Conservation (phyloP, 139 green algal genomes). For the Tetraselmis striata region DNA sequence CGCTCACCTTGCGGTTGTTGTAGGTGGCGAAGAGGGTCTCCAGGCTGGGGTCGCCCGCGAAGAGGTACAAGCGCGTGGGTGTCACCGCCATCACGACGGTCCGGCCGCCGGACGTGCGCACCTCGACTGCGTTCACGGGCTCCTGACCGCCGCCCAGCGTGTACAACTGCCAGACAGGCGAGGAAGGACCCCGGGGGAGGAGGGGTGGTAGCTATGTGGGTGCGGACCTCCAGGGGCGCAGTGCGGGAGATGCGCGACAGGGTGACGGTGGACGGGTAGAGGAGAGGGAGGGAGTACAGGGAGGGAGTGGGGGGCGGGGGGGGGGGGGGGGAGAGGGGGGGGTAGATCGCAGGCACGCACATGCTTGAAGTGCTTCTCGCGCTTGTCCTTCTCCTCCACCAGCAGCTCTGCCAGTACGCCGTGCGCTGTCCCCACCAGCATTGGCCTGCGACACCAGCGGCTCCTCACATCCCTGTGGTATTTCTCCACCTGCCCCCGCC, state of each 20-base stretch:
- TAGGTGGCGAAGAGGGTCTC: slow-evolving; percentile 31
- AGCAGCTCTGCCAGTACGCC: slow-evolving; percentile 44
- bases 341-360: too few species aligned
- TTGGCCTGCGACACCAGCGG: slow-evolving; percentile 24
- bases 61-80: slow-evolving; percentile 50
- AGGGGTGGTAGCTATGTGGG: too few species aligned
- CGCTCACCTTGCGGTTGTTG: neutral
- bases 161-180: too few species aligned
- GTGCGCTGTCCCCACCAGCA: slow-evolving; percentile 56
- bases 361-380: slow-evolving; percentile 24
- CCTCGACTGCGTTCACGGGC: neutral
- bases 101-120: neutral
- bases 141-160: neutral
- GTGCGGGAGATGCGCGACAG: too few species aligned
- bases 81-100: slow-evolving; percentile 54
- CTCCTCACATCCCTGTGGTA: neutral
- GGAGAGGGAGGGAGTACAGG: too few species aligned
- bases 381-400: slow-evolving; percentile 47
- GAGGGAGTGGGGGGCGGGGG: too few species aligned
- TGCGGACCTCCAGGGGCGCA: too few species aligned
- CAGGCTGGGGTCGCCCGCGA: slow-evolving; percentile 22
- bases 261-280: too few species aligned
- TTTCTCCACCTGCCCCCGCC: neutral
- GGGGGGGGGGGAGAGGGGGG: too few species aligned
- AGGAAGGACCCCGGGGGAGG: too few species aligned